Base-by-base conservation (phyloP, 805 yeast species). In the Candida koratica region DNA sequence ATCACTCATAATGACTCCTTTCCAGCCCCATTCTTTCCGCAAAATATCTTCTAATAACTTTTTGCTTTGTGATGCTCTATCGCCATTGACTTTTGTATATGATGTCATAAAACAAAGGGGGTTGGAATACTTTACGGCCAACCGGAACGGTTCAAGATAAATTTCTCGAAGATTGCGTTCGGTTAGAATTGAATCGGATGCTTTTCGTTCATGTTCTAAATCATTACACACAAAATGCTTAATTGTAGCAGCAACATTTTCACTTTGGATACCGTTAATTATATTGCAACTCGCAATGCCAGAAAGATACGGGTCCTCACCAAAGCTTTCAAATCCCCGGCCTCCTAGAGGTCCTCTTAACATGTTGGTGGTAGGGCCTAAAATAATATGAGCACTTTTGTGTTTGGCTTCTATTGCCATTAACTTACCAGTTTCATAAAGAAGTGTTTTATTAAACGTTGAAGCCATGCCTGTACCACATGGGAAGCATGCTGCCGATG, bases 261-360 rank as follows among this genome's bases (percentile, higher is more conserved):
- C 46, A 23, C 41, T 44, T 41, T 56, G 61, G 28, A 58, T 57
- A 9, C 64, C 63, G 9, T 48, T 50, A 17, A 59, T 45, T 12
- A 59, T 42, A n/a, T 52, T 28, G 3, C 46, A 49, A 22, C 60
- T 44, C 16, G 51, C 58, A 28, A 51, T 39, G 14, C 63, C 64
- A 6, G 61, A 47, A 28, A 59, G 49, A 33, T 51, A 50, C 15
- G 63, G 61, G 38, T 58, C 62, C 44, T 59, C 63, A 31, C 58
- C 50, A 36, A 56, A 59, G 12, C 60, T 53, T 42, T 59, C 63
- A 37, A 57, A 59, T 3, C 61, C 61, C 38, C 63, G 43, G 9
- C 64, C 64, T 12, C 64, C 64, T 26, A 56, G 40, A 4, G 62
- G 61, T 15, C 62, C 63, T 35, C 63, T 48, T 39, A 52, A 58